phyloP scores from a whole-genome alignment of 2,329 filamentous ascomycete species.

The Escovopsis sp. region DNA sequence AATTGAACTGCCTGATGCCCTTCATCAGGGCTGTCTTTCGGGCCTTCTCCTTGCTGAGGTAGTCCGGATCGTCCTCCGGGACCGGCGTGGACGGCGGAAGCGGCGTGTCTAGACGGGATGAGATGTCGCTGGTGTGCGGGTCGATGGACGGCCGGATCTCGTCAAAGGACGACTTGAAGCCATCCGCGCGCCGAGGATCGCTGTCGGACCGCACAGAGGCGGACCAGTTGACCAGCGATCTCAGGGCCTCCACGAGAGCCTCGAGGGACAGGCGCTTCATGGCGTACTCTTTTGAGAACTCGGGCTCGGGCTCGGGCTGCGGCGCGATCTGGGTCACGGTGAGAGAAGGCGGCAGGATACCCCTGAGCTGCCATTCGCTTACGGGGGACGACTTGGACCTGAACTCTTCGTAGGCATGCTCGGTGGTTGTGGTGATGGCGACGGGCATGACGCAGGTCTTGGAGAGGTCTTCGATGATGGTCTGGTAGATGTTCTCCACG shows the following conservation, averaged over 20 bases:
- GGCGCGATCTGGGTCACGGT: constrained; percentile 62
- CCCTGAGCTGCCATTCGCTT: constrained; percentile 72
- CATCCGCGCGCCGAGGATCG: constrained; percentile 17
- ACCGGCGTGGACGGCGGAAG: constrained; percentile 50
- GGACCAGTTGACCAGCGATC: constrained; percentile 89
- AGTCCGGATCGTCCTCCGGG: constrained; percentile 76
- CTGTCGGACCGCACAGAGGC: constrained; percentile 46
- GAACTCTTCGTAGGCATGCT: constrained; percentile 76
- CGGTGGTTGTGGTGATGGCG: constrained; percentile 57
- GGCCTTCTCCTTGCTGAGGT: constrained; percentile 90
- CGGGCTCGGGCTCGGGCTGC: constrained; percentile 45
- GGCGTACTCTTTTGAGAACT: constrained; percentile 76
- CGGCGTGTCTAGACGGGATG: constrained; percentile 45
- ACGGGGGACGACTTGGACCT: constrained; percentile 44
- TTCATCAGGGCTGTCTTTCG: constrained; percentile 85
- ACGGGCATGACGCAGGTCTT: constrained; percentile 72
- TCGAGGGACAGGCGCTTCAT: constrained; percentile 84
- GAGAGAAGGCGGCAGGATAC: constrained; percentile 74
- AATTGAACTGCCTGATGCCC: constrained; percentile 86
- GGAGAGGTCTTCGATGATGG: constrained; percentile 84
- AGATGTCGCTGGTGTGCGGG: constrained; percentile 43
- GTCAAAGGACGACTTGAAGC: constrained; percentile 24
- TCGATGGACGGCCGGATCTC: constrained; percentile 54
- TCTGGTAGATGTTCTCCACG: constrained; percentile 94
- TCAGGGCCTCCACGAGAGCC: constrained; percentile 72